phyloP scores from a whole-genome alignment of 225 moss, liverwort and hornwort genomes.

The Physcomitrellopsis africana region DNA sequence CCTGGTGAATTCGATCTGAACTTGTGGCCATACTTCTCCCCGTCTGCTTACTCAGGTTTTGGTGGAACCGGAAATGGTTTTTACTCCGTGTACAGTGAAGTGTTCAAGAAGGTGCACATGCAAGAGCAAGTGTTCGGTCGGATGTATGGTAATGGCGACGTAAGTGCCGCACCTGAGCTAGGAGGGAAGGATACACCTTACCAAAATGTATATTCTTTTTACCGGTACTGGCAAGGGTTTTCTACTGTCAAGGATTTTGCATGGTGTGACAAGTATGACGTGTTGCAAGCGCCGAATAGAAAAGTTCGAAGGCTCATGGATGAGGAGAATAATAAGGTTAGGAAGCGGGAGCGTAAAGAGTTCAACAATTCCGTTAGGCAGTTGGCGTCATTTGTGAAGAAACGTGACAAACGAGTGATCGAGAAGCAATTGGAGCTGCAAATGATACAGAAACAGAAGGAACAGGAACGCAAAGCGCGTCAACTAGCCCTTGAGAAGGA shows the following conservation, averaged over 20 bases:
- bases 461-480: conserved; percentile 60
- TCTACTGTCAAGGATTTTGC: conserved; percentile 81
- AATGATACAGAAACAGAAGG: conserved; percentile 79
- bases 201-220: conserved; percentile 70
- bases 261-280: conserved; percentile 89
- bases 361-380: conserved; percentile 86
- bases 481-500: conserved; percentile 72
- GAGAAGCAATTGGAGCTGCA: conserved; percentile 81
- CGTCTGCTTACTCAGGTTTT: conserved; percentile 81
- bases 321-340: conserved; percentile 84
- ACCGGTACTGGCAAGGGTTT: conserved; percentile 90
- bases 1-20: conserved; percentile 77
- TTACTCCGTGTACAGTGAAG: conserved; percentile 74
- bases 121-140: conserved; percentile 92
- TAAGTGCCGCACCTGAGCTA: conserved; percentile 74
- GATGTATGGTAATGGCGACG: conserved; percentile 70
- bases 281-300: conserved; percentile 70
- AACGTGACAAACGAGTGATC: conserved; percentile 90
- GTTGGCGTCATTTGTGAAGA: conserved; percentile 85
- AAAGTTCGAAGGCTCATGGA: conserved; percentile 87
- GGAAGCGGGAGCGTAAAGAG: conserved; percentile 75
- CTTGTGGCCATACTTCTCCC: conserved; percentile 85
- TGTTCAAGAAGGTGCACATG: conserved; percentile 78
- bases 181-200: conserved; percentile 59
- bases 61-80: conserved; percentile 81